Evolutionary conservation across 2,329 filamentous ascomycete genomes (phyloP), one percentile per base, ranked within the genome.

Genomic region (Neofusicoccum umdonicola): DNA sequence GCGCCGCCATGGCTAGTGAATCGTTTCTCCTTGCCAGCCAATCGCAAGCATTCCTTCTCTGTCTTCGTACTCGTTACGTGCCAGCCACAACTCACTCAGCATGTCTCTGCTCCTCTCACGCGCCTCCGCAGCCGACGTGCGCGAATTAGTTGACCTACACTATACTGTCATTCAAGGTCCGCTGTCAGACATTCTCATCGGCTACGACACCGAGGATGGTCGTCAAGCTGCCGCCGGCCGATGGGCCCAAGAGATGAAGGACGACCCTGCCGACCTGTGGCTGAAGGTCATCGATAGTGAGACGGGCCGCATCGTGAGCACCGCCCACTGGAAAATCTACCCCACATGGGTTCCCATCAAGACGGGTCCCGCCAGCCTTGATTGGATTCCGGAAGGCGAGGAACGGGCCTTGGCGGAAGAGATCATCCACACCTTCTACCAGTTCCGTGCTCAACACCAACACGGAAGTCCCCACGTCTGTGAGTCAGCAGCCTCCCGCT

Each of bases 301-400:
- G 0, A 73, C 66, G 2, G 71, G 70, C 13, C 68, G 68, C 35
- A 68, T 74, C 17, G 69, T 73, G 39, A 71, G 72, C 12, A 72
- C 68, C 0, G 71, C 70, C n/a, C 71, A 72, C 65, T 77, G 71
- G 71, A 72, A 71, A 37, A 66, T 74, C 4, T 72, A 71, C 37
- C 64, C 67, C 37, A 61, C 62, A 2, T 66, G 52, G 66, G 66
- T 41, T 64, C 61, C 11, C 12, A 63, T 27, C 34, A 64, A 2
- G 44, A 48, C 60, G 66, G 39, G 37, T 1, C 41, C 51, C 66
- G 11, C 48, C 11, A 39, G 37, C 45, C 37, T 63, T 2, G 47
- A 44, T 4, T 63, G 60, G 60, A 22, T 51, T 13, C 13, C 47
- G 4, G 22, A 56, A 3, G 62, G 57, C 19, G 45, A 64, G 52